Evolutionary conservation across 2,329 filamentous ascomycete species (phyloP), one percentile per base, ranked within the genome.

Genomic region (Hirsutella thompsonii): DNA sequence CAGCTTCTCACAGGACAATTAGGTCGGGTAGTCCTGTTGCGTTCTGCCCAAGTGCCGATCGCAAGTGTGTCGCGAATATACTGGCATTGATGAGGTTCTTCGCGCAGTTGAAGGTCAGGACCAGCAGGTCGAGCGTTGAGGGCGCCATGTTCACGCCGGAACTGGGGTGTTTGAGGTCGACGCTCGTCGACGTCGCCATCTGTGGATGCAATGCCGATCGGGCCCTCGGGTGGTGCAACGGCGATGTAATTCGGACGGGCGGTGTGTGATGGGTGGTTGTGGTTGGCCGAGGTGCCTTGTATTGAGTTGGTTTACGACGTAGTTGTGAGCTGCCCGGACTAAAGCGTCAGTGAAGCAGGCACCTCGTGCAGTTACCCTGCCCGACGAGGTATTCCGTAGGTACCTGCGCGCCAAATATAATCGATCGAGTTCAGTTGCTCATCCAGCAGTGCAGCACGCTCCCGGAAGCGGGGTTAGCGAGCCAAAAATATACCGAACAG

Each of bases 81-180:
- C 78, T 67, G 19, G 79, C 68, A 50, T 89, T 71, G 53, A 94
- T 76, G 8, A 78, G 62, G 41, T 70, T 70, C 50, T 85, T 83
- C 26, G 74, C 90, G 54, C 86, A 93, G 58, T 96, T 96, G 68
- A 92, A 94, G 10, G 89, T 94, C 41, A 94, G 62, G 47, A 94
- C 72, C 53, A 94, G 81, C 42, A 88, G 63, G 52, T 81, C 77
- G 42, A 93, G 68, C 32, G 69, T 63, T 34, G 70, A 68, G 39
- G 59, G 53, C 41, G 62, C 54, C 64, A 58, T 59, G 45, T 18
- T 29, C n/a, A 18, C 2, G 16, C 20, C 29, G 32, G 30, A n/a
- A n/a, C 13, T 6, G 30, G 30, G n/a, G 14, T 2, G 3, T n/a
- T 34, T 34, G 32, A 14, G 11, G 32, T 34, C 32, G 32, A 34